Conservation (phyloP, 2,329 filamentous ascomycete genomes). For the Pseudocercospora macadamiae region DNA sequence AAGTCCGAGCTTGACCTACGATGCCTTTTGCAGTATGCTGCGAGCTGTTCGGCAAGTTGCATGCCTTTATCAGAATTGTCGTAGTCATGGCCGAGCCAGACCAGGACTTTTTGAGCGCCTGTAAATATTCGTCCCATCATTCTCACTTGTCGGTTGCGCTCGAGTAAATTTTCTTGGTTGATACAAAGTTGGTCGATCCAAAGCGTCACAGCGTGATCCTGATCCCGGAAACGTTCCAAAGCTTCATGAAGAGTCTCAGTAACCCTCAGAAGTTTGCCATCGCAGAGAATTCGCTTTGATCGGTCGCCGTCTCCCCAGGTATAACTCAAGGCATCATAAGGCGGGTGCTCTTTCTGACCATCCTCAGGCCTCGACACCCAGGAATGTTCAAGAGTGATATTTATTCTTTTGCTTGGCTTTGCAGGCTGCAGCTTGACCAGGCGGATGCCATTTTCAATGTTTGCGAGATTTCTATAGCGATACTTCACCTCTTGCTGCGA, state of each 20-base stretch:
- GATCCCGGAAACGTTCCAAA: slow-evolving; percentile 33
- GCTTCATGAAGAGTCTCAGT: slow-evolving; percentile 35
- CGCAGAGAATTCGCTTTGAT: slow-evolving; percentile 33
- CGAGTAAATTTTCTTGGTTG: slow-evolving; percentile 32
- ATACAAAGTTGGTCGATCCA: slow-evolving; percentile 41
- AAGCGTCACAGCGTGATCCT: slow-evolving; percentile 21
- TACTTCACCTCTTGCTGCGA: neutral
- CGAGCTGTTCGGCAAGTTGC: slow-evolving; percentile 33
- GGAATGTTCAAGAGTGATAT: slow-evolving; percentile 33
- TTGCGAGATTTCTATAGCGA: neutral
- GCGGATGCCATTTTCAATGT: slow-evolving; percentile 28
- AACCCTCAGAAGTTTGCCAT: slow-evolving; percentile 29
- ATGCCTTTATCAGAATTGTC: slow-evolving; percentile 35
- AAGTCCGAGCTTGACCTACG: slow-evolving; percentile 17
- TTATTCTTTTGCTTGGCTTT: slow-evolving; percentile 29
- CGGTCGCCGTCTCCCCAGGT: slow-evolving; percentile 32
- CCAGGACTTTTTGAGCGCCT: slow-evolving; percentile 32
- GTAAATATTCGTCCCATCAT: slow-evolving; percentile 39
- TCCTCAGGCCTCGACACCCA: slow-evolving; percentile 25
- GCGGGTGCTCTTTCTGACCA: slow-evolving; percentile 15
- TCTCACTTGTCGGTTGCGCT: slow-evolving; percentile 37
- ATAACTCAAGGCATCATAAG: slow-evolving; percentile 38
- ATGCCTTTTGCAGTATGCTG: slow-evolving; percentile 24
- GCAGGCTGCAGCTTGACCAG: slow-evolving; percentile 33
- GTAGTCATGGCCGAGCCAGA: slow-evolving; percentile 37